Evolutionary conservation across 495 filamentous ascomycete genomes (phyloP), one percentile per base, ranked within the genome.

Genomic region (Aspergillus ostianus): DNA sequence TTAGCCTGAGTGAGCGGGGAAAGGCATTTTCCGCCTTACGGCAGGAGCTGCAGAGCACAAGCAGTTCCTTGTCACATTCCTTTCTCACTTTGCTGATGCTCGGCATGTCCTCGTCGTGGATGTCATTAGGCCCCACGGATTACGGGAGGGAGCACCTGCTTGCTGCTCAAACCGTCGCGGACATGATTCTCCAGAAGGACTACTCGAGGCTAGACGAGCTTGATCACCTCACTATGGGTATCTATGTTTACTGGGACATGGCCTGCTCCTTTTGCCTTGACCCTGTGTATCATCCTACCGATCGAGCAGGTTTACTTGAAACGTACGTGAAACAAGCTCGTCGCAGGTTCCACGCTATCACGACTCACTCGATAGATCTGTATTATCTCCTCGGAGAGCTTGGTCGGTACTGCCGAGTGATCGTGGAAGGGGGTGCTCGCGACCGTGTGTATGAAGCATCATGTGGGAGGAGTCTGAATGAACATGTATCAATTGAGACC

Each of bases 171-270:
- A 15, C 15, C 21, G 18, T 26, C 15, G 49, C 21, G n/a, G 49
- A 51, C 13, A 51, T 51, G 49, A 21, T 21, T 27, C 13, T 51
- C n/a, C 13, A 51, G 21, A 15, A 26, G n/a, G n/a, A 17, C n/a
- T 15, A 21, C 6, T 15, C 49, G 7, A 21, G 15, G 4, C n/a
- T 19, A 19, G 49, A 51, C 23, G 49, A 51, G 18, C 13, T 51
- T 6, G 23, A 19, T 15, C 49, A 51, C 23, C 49, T 51, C 4
- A 26, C 49, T 15, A 19, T 26, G n/a, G 49, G 49, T 9, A 8
- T 51, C 49, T 51, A 20, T 21, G 49, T 51, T 6, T 51, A 51
- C 13, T 51, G 49, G 49, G 49, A 51, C 49, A 51, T 51, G 49
- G 49, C 49, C 18, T 51, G 49, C 3, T 51, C 49, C 15, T 51